These are phyloP conservation scores for Cryptococcus sp. DNA, from an alignment of 1,284 basidiomycete species.

Conservation along the genomic window DNA sequence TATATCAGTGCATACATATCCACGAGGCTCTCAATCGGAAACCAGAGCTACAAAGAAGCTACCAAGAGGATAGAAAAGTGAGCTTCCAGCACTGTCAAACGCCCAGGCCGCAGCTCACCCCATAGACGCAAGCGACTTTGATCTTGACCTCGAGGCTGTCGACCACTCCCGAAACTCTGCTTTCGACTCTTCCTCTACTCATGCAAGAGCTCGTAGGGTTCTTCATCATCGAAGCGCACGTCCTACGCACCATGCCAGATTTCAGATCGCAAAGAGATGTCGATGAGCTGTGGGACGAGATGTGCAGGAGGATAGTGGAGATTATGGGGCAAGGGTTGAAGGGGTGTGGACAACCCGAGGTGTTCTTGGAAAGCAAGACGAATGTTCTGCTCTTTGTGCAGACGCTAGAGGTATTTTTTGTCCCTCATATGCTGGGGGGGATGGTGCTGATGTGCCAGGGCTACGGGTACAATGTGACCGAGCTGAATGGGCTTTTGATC, in stretches of 20 bases:
- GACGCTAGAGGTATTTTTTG: constrained; percentile 71
- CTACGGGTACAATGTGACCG: constrained; percentile 75
- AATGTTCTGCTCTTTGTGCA: constrained; percentile 80
- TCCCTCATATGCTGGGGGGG: too few species aligned
- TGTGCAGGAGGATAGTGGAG: constrained; percentile 70
- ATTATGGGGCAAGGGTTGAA: constrained; percentile 70
- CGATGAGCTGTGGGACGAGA: constrained; percentile 92
- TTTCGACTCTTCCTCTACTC: constrained; percentile 53
- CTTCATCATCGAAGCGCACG: constrained; percentile 94
- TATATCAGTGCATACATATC: constrained; percentile 97
- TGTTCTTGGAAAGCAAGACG: constrained; percentile 79
- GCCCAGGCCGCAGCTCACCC: not conserved
- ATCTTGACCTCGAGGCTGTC: constrained; percentile 65
- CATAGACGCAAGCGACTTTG: constrained; percentile 84
- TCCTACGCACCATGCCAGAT: constrained; percentile 70
- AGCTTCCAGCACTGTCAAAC: constrained; percentile 9
- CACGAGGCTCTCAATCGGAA: constrained; percentile 85
- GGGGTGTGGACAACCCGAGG: constrained; percentile 72
- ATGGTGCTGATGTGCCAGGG: too few species aligned
- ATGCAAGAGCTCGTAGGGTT: constrained; percentile 97
- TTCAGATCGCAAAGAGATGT: constrained; percentile 88
- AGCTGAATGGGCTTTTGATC: constrained; percentile 78
- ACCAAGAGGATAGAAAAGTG: constrained; percentile 92
- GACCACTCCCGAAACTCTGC: constrained; percentile 48
- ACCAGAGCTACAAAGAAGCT: constrained; percentile 82